A percentile compares a stretch with the other conserved stretches of the same genome.
Conservation (phyloP, 139 green algal genomes). For the Zygnema circumcarinatum region DNA sequence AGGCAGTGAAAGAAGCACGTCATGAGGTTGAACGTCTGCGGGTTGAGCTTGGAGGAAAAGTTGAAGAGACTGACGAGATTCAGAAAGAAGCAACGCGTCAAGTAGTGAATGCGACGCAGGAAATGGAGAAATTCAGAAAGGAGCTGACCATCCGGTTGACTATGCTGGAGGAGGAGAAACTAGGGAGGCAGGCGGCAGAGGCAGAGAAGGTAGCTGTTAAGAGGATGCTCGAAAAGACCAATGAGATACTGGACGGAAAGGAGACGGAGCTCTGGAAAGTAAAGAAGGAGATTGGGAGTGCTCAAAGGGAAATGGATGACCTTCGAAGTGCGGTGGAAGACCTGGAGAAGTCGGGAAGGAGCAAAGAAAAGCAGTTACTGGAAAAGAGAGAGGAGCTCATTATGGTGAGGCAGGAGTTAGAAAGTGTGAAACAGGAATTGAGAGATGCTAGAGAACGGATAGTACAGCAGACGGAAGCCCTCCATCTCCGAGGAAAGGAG, state of each 20-base stretch:
- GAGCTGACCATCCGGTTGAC: background rate
- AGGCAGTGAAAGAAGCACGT: background rate
- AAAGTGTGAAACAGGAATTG: background rate
- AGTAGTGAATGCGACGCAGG: background rate
- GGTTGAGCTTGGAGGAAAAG: background rate
- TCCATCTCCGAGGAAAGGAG: background rate
- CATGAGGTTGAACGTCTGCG: background rate
- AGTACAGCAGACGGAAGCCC: background rate
- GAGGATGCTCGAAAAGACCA: background rate
- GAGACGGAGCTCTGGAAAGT: background rate
- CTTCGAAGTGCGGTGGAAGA: background rate
- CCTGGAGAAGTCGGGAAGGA: background rate
- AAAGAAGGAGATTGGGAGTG: background rate
- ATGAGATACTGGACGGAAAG: background rate
- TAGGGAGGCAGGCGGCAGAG: background rate
- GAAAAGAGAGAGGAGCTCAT: background rate
- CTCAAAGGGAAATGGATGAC: background rate
- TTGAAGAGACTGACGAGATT: background rate
- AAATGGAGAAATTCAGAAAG: background rate
- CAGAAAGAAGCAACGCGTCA: background rate
- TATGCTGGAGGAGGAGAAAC: background rate
- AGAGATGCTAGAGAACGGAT: background rate
- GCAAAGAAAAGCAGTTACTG: background rate
- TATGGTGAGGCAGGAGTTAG: background rate
- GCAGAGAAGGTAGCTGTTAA: background rate